These are phyloP conservation scores for Haplographium delicatum DNA, from an alignment of 495 filamentous ascomycete genomes.

Conservation along the genomic window DNA sequence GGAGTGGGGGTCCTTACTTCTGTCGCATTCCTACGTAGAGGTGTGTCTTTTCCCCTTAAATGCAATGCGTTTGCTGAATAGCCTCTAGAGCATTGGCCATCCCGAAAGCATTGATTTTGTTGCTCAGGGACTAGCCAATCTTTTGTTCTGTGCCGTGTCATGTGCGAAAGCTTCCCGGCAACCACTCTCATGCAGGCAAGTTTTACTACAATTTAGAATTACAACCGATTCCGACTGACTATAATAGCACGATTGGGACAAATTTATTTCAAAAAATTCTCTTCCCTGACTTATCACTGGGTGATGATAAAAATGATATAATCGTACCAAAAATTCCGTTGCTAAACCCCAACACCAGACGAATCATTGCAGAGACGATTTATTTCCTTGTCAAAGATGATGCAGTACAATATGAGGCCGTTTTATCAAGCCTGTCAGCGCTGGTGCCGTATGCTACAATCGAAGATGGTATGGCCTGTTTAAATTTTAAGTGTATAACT, in stretches of 20 bases:
- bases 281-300: conserved; percentile 54
- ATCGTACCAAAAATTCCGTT: conserved; percentile 38
- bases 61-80: background rate
- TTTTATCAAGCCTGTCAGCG: conserved; percentile 49
- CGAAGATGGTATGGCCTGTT: conserved; percentile 29
- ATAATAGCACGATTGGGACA: conserved; percentile 44
- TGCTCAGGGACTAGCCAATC: conserved; percentile 42
- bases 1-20: conserved; percentile 49
- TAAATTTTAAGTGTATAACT: conserved; percentile 3
- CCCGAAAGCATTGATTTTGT: conserved; percentile 43
- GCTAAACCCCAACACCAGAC: conserved; percentile 51
- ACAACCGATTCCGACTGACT: background rate
- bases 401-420: conserved; percentile 36
- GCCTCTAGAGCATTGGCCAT: conserved; percentile 40
- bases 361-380: conserved; percentile 60
- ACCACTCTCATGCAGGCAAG: conserved; percentile 40
- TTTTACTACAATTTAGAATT: background rate
- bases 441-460: conserved; percentile 35
- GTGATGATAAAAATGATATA: conserved; percentile 17
- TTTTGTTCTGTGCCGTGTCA: conserved; percentile 42
- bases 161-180: conserved; percentile 39
- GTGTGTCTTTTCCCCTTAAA: background rate
- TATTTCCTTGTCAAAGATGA: conserved; percentile 53
- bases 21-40: conserved; percentile 38
- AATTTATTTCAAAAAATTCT: conserved; percentile 63